Evolutionary conservation across 2,329 filamentous ascomycete genomes (phyloP).

Genomic region (Penicillium psychrosexuale): DNA sequence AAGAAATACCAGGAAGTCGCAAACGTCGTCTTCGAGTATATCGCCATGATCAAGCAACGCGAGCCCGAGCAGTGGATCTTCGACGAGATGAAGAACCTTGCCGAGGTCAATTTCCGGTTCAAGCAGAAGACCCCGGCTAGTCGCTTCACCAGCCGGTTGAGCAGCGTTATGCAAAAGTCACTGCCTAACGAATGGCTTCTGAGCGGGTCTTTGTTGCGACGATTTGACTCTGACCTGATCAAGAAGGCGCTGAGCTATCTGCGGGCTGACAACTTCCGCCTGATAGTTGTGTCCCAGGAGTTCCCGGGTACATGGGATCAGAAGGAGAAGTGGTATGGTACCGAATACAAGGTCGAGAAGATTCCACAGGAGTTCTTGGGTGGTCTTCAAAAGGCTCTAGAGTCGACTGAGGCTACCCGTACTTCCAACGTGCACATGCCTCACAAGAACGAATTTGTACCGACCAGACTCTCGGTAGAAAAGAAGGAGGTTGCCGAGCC

Average conservation of each 20-base stretch:
- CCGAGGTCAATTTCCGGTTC: conserved; percentile 92
- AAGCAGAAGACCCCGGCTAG: conserved; percentile 88
- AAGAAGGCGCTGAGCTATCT: conserved; percentile 69
- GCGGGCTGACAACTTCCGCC: conserved; percentile 82
- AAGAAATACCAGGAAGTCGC: conserved; percentile 78
- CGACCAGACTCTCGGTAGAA: conserved; percentile 87
- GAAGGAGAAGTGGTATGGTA: conserved; percentile 97
- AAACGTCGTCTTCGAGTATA: conserved; percentile 85
- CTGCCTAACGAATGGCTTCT: conserved; percentile 83
- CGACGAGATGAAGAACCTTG: conserved; percentile 83
- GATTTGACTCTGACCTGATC: conserved; percentile 77
- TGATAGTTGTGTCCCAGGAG: conserved; percentile 77
- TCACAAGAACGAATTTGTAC: conserved; percentile 93
- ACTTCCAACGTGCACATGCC: conserved; percentile 76
- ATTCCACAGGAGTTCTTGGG: conserved; percentile 73
- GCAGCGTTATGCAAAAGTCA: conserved; percentile 86
- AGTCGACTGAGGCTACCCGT: conserved; percentile 57
- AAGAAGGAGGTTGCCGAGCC: conserved; percentile 84
- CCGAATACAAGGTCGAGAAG: conserved; percentile 80
- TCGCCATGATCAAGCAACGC: conserved; percentile 76
- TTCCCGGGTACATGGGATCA: conserved; percentile 80
- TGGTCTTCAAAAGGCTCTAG: conserved; percentile 64
- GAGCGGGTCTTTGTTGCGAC: conserved; percentile 73
- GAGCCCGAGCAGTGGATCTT: conserved; percentile 91
- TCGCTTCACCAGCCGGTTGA: conserved; percentile 80